phyloP scores from a whole-genome alignment of 441 rosid species.

The Croton laevigatus region DNA sequence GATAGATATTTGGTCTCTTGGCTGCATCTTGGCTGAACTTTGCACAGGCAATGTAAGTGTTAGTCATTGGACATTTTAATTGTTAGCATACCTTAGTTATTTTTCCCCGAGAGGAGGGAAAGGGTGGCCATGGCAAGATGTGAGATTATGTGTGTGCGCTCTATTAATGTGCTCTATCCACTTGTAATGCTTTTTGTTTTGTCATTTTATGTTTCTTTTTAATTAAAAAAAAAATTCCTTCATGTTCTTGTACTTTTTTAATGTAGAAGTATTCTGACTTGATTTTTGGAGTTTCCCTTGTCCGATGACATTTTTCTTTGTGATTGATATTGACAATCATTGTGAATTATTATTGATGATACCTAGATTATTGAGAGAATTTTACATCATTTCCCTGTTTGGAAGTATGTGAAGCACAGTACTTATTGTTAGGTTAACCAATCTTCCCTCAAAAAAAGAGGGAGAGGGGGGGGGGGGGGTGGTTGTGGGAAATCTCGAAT shows the following conservation, averaged over 20 bases:
- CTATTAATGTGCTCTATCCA: background rate
- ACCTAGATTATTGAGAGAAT: background rate
- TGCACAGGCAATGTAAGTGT: constrained; percentile 95
- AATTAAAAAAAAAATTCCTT: too few species aligned
- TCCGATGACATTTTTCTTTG: background rate
- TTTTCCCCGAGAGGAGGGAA: background rate
- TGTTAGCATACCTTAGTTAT: background rate
- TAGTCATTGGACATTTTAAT: background rate
- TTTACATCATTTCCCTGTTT: background rate
- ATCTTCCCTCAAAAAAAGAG: background rate
- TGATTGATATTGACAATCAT: too few species aligned
- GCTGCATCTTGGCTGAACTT: constrained; percentile 96
- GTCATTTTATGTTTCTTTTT: background rate
- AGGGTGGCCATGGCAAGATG: background rate
- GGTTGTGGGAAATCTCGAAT: too few species aligned
- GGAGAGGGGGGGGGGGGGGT: too few species aligned
- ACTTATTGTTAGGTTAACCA: background rate
- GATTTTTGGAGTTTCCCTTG: background rate
- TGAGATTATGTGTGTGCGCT: background rate
- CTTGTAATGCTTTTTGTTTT: background rate
- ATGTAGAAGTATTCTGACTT: background rate
- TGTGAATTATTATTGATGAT: background rate
- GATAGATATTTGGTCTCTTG: constrained; percentile 96
- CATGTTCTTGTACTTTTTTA: background rate
- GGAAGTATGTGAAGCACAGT: background rate